Evolutionary conservation across 352 stramenopile species (phyloP), one percentile per base, ranked within the genome.

Genomic region (Saprolegnia parasitica): DNA sequence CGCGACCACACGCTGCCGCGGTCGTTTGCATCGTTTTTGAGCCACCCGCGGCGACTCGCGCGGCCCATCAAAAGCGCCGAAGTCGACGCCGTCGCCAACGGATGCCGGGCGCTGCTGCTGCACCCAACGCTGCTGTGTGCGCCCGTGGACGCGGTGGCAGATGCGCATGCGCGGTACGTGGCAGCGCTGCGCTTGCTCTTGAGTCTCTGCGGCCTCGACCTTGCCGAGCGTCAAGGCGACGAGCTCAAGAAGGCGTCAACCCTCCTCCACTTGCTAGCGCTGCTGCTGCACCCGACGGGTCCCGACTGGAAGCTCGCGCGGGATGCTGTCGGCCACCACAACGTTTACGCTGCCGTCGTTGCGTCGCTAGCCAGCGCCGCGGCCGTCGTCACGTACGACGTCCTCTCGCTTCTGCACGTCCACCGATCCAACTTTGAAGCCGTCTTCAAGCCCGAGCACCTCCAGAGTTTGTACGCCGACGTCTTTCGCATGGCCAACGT

Each of bases 401-500:
- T 62, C 4, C 37, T 70, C 39, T 49, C 47, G 21, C 49, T 70
- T 5, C 63, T 70, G 13, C 63, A 70, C 20, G 63, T 52, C 23
- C 63, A 70, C 15, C 32, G 39, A 37, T 45, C 62, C n/a, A 62
- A 21, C 11, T 29, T 55, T 15, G 9, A 60, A 20, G 18, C 10
- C 2, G 29, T 50, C n/a, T 72, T 93, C 13, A 76, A 77, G 0
- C 81, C 91, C 49, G 84, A 89, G 21, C 78, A 84, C 23, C 64
- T 95, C 54, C 83, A 80, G n/a, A 72, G 46, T 0, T 88, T 85
- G 3, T 72, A 93, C 18, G 74, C 79, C 18, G 77, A 79, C n/a
- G 77, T 92, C 0, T 49, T 93, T 45, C 80, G 84, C 11, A 81
- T 95, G 18, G 93, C 84, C 60, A 95, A 95, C 71, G 35, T 94